Evolutionary conservation across 345 rosid genomes (phyloP).

Genomic region (Brassica cretica): DNA sequence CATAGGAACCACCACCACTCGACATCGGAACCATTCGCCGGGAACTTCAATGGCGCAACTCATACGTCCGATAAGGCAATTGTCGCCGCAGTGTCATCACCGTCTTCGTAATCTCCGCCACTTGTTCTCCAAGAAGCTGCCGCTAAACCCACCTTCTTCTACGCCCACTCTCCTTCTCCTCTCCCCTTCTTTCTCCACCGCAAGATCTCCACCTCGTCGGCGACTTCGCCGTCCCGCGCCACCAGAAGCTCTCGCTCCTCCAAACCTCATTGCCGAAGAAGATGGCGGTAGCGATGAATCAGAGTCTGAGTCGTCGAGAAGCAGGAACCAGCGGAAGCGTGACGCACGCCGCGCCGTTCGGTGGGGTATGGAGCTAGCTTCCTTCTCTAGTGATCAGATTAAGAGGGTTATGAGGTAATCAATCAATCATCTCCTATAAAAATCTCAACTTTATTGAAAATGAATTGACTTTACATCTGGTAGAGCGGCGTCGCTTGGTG

Average conservation of each 20-base stretch:
- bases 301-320: slow-evolving; percentile 55
- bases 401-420: slow-evolving; percentile 62
- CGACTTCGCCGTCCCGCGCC: slow-evolving; percentile 23
- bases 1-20: neutral
- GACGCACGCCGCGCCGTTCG: slow-evolving; percentile 82
- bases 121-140: slow-evolving; percentile 4
- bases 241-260: slow-evolving; percentile 35
- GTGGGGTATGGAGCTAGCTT: slow-evolving; percentile 82
- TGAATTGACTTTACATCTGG: neutral
- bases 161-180: neutral
- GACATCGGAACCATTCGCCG: slow-evolving; percentile 4
- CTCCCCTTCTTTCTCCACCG: slow-evolving; percentile 1
- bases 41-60: slow-evolving; percentile 31
- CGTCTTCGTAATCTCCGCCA: slow-evolving; percentile 23
- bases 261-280: slow-evolving; percentile 36
- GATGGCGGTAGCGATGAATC: slow-evolving; percentile 42
- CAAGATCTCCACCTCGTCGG: slow-evolving; percentile 1
- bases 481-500: slow-evolving; percentile 68
- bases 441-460: neutral
- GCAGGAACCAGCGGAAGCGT: slow-evolving; percentile 85
- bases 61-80: slow-evolving; percentile 34
- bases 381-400: slow-evolving; percentile 70
- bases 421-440: neutral
- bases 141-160: slow-evolving; percentile 17
- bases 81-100: slow-evolving; percentile 25